Evolutionary conservation across 495 filamentous ascomycete species (phyloP), one percentile per base, ranked within the genome.

Genomic region (Parathielavia appendiculata): DNA sequence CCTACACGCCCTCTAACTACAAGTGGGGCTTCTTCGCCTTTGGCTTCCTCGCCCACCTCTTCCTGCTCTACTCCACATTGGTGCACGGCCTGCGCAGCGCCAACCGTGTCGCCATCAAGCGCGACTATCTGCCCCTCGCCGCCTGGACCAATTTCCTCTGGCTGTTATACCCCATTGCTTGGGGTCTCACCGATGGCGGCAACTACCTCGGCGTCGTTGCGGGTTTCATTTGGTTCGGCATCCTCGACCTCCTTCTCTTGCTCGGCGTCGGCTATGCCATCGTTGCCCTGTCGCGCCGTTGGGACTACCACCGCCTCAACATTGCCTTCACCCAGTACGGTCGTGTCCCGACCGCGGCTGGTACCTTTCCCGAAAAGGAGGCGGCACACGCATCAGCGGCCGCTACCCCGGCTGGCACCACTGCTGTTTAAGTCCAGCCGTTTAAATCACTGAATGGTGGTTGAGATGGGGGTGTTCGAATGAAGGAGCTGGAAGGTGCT

Each of bases 271-370:
- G 70, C 35, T 70, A 71, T 19, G 66, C 66, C 61, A 63, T 72
- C 63, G 47, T 78, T 41, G 56, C 71, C 63, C 63, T 77, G 14
- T 63, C 75, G 38, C 61, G 67, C 56, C 67, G 59, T 26, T 81
- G 78, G 78, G 78, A 81, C 54, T 79, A 76, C 58, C 59, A 62
- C 62, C 59, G 57, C 30, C 63, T 81, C 26, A 78, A 79, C 65
- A 61, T 81, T 32, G 68, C 75, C 51, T 81, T 81, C 59, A 81
- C 78, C n/a, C 77, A 77, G 63, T 79, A 79, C 61, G 78, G 78
- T 51, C 76, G 78, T 40, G 78, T 81, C 54, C 66, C 66, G 32
- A 61, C 67, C 14, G 58, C 36, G 22, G 30, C 54, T 11, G 77
- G 73, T 4, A 66, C 64, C 26, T 77, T 71, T 63, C 76, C 75